phyloP scores from a whole-genome alignment of 164 flowering plant genomes.

The Houttuynia cordata region DNA sequence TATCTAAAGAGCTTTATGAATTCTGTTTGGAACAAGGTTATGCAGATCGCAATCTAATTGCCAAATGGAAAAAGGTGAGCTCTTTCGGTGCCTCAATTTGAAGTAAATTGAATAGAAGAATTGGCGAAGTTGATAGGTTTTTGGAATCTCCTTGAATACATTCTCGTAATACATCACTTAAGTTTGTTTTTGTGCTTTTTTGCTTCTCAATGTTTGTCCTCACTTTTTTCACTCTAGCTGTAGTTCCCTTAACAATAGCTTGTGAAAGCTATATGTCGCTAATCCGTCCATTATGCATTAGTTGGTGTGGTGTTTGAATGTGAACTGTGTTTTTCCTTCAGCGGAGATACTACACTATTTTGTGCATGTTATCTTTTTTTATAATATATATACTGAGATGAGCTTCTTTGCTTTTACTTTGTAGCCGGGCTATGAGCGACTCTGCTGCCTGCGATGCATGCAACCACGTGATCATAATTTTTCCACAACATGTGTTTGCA shows the following conservation, averaged over 20 bases:
- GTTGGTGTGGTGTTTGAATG: too few species aligned
- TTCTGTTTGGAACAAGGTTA: constrained; percentile 59
- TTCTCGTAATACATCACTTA: too few species aligned
- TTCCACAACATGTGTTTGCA: constrained; percentile 78
- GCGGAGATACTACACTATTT: not conserved
- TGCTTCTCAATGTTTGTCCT: too few species aligned
- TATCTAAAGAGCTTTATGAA: constrained; percentile 45
- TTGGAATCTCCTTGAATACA: too few species aligned
- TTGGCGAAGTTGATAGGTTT: too few species aligned
- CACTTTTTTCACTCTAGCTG: too few species aligned
- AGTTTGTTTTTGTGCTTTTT: too few species aligned
- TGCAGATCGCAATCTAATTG: constrained; percentile 44
- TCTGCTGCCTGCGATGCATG: constrained; percentile 87
- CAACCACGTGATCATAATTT: constrained; percentile 94
- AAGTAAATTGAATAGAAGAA: too few species aligned
- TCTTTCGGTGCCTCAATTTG: not conserved
- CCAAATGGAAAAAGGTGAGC: constrained; percentile 53
- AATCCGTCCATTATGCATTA: too few species aligned
- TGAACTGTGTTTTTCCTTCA: not conserved
- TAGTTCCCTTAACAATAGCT: too few species aligned
- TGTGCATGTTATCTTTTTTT: not conserved
- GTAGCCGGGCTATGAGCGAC: constrained; percentile 95
- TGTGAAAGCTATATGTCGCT: too few species aligned
- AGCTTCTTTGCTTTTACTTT: too few species aligned
- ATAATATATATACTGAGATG: not conserved